phyloP scores from a whole-genome alignment of 2,329 filamentous ascomycete genomes.

The Fusarium miscanthi region DNA sequence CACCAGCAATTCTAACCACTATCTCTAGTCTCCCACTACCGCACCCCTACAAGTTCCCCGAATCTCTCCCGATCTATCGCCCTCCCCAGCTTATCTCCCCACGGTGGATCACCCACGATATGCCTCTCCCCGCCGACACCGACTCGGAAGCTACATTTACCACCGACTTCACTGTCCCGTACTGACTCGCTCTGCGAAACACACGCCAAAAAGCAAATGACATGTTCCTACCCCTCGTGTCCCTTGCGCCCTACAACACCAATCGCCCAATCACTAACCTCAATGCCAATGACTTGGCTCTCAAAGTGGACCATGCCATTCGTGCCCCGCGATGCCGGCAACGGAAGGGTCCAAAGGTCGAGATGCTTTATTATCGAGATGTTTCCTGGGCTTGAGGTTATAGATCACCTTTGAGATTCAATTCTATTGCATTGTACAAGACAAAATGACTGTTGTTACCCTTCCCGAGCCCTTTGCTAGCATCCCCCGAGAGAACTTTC shows the following conservation, averaged over 20 bases:
- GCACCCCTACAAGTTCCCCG: background rate
- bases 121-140: background rate
- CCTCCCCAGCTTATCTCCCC: slow-evolving; percentile 11
- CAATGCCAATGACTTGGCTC: slow-evolving; percentile 2
- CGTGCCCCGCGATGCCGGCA: slow-evolving; percentile 33
- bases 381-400: background rate
- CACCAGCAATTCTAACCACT: background rate
- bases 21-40: background rate
- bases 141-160: slow-evolving; percentile 34
- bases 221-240: slow-evolving; percentile 36
- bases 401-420: background rate
- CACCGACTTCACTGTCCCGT: slow-evolving; percentile 7
- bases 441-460: slow-evolving; percentile 49
- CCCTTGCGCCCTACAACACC: slow-evolving; percentile 35
- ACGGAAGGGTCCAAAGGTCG: slow-evolving; percentile 5
- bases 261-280: slow-evolving; percentile 14
- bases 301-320: slow-evolving; percentile 29
- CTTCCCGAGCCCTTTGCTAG: slow-evolving; percentile 71
- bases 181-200: slow-evolving; percentile 22
- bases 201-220: slow-evolving; percentile 3
- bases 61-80: background rate
- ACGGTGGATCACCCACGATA: slow-evolving; percentile 16
- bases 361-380: background rate
- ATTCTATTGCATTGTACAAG: background rate
- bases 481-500: slow-evolving; percentile 70